Conservation (phyloP, 371 early-diverging fungal species). For the Dichotomocladium elegans region DNA sequence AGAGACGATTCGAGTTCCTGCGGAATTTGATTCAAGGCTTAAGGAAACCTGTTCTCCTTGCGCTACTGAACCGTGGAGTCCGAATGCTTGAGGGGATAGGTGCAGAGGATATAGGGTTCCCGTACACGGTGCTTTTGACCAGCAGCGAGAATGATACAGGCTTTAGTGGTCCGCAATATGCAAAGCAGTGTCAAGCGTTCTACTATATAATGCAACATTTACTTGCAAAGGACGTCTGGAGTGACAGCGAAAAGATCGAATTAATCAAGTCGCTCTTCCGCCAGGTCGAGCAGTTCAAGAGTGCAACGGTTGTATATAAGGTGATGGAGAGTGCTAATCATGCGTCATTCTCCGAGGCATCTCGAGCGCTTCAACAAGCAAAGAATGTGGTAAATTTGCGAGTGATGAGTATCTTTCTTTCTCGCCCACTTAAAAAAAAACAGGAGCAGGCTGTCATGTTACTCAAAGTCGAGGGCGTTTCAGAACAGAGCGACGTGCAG, state of each 20-base stretch:
- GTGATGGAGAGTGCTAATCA: conserved; percentile 46
- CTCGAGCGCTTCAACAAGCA: conserved; percentile 25
- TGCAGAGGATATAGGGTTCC: conserved; percentile 23
- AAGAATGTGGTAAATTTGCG: conserved; percentile 35
- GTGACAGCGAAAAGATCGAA: conserved; percentile 42
- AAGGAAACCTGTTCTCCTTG: conserved; percentile 32
- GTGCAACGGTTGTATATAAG: conserved; percentile 35
- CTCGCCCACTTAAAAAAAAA: not conserved
- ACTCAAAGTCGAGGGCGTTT: conserved; percentile 32
- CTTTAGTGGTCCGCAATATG: conserved; percentile 11
- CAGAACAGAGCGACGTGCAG: conserved; percentile 17
- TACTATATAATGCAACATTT: conserved; percentile 52
- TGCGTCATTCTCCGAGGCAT: conserved; percentile 48
- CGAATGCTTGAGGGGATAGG: conserved; percentile 35
- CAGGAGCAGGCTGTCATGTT: conserved; percentile 37
- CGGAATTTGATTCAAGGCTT: conserved; percentile 39
- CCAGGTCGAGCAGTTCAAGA: conserved; percentile 47
- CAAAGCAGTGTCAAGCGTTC: conserved; percentile 47
- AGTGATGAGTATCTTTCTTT: not conserved
- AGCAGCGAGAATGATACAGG: conserved; percentile 9
- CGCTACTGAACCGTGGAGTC: conserved; percentile 34
- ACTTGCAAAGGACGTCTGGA: conserved; percentile 48
- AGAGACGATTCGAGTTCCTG: conserved; percentile 36
- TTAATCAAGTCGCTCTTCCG: conserved; percentile 45
- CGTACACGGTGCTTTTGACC: conserved; percentile 41